These are phyloP conservation scores for Zalerion maritima DNA, from an alignment of 495 filamentous ascomycete genomes.

Conservation along the genomic window DNA sequence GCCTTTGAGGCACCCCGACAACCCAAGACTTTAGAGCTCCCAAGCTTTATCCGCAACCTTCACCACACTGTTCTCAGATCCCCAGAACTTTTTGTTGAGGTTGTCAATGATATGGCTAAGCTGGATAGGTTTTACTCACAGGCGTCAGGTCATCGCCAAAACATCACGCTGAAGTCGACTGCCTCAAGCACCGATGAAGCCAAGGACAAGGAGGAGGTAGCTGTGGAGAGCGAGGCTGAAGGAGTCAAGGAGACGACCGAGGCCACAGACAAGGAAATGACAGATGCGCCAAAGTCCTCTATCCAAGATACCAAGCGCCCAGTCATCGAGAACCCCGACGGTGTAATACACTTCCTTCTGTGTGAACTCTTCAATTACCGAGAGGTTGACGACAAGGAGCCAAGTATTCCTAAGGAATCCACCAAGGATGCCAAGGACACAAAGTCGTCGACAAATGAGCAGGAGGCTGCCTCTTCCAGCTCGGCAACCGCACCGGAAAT, in stretches of 20 bases:
- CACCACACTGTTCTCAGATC: constrained; percentile 71
- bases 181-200: constrained; percentile 18
- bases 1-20: constrained; percentile 49
- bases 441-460: constrained; percentile 15
- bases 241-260: constrained; percentile 41
- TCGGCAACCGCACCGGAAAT: constrained; percentile 7
- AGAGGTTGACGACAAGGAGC: constrained; percentile 75
- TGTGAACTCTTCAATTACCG: constrained; percentile 84
- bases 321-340: constrained; percentile 82
- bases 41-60: constrained; percentile 58
- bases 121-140: constrained; percentile 42
- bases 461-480: constrained; percentile 16
- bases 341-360: constrained; percentile 91
- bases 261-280: constrained; percentile 34
- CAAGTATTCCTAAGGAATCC: constrained; percentile 21
- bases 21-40: constrained; percentile 49
- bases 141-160: constrained; percentile 18
- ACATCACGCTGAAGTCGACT: constrained; percentile 18
- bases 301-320: constrained; percentile 60
- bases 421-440: constrained; percentile 33
- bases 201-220: constrained; percentile 23
- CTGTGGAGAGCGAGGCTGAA: constrained; percentile 37
- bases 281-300: constrained; percentile 43
- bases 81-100: constrained; percentile 77
- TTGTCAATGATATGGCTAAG: constrained; percentile 76